Evolutionary conservation across 2,329 filamentous ascomycete species (phyloP).

Genomic region (Trichoderma endophyticum): DNA sequence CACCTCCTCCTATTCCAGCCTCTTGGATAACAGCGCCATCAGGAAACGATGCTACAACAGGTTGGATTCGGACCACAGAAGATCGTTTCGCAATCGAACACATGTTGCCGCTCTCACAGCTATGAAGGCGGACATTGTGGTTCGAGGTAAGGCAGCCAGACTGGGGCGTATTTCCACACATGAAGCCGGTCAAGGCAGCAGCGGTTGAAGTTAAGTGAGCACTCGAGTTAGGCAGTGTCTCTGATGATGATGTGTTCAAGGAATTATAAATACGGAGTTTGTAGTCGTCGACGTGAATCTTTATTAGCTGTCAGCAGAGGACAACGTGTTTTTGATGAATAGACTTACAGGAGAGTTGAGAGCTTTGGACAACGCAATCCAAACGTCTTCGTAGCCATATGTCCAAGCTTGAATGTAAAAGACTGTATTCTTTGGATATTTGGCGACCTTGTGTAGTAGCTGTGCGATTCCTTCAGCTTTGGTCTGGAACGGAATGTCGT

Average conservation of each 20-base stretch:
- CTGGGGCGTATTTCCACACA: slow-evolving; percentile 67
- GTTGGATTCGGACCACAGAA: slow-evolving; percentile 70
- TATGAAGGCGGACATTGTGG: slow-evolving; percentile 67
- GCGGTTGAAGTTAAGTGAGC: slow-evolving; percentile 55
- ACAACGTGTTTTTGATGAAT: neutral
- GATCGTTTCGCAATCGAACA: slow-evolving; percentile 49
- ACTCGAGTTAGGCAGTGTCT: slow-evolving; percentile 39
- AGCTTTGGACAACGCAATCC: slow-evolving; percentile 72
- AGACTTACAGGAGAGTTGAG: slow-evolving; percentile 58
- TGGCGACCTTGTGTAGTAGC: slow-evolving; percentile 63
- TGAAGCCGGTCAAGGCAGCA: slow-evolving; percentile 67
- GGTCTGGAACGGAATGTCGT: slow-evolving; percentile 47
- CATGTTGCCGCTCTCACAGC: slow-evolving; percentile 72
- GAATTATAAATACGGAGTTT: slow-evolving; percentile 70
- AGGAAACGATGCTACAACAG: slow-evolving; percentile 65
- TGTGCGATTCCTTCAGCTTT: slow-evolving; percentile 75
- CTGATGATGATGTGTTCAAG: slow-evolving; percentile 47
- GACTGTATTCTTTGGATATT: slow-evolving; percentile 68
- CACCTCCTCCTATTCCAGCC: slow-evolving; percentile 73
- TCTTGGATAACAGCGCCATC: slow-evolving; percentile 66
- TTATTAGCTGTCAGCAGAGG: slow-evolving; percentile 17
- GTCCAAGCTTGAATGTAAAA: slow-evolving; percentile 92
- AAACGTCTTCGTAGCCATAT: slow-evolving; percentile 86
- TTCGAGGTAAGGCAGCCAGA: slow-evolving; percentile 69
- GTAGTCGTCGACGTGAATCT: slow-evolving; percentile 82